phyloP scores from a whole-genome alignment of 139 green algal genomes.

The Ettlia oleoabundans region DNA sequence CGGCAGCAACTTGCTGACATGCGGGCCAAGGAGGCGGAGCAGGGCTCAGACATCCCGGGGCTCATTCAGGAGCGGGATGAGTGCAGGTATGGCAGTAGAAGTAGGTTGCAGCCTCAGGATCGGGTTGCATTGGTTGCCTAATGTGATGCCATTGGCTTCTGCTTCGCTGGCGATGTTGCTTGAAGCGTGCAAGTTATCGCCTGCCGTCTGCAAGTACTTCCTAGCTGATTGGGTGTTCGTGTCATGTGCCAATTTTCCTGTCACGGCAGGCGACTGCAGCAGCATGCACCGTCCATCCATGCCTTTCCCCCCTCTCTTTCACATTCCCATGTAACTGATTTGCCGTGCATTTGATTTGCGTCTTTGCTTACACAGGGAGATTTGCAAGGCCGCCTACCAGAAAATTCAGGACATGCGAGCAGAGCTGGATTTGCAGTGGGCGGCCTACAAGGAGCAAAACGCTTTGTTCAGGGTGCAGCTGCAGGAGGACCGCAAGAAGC shows the following conservation, averaged over 20 bases:
- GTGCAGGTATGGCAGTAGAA: conserved; percentile 35
- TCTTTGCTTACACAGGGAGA: conserved; percentile 19
- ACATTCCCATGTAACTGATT: too few relatives aligned
- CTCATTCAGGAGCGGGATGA: conserved; percentile 44
- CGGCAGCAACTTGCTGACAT: conserved; percentile 33
- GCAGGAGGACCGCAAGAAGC: conserved; percentile 32
- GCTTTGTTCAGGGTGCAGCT: conserved; percentile 36
- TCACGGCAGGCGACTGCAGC: too few relatives aligned
- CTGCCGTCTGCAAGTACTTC: not conserved
- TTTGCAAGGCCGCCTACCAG: conserved; percentile 54
- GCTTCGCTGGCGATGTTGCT: not conserved
- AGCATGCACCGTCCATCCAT: too few relatives aligned
- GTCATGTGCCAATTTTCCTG: too few relatives aligned
- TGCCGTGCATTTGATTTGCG: not conserved
- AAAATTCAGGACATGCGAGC: conserved; percentile 54
- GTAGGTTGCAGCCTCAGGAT: too few relatives aligned
- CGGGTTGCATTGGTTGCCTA: too few relatives aligned
- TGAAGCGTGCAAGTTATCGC: not conserved
- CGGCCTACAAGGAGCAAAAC: conserved; percentile 45
- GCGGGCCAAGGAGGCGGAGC: conserved; percentile 37
- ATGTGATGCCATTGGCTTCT: too few relatives aligned
- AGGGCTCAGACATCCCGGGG: conserved; percentile 19
- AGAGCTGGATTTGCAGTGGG: conserved; percentile 40
- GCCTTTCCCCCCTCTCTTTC: too few relatives aligned
- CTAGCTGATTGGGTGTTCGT: not conserved